Evolutionary conservation across 768 basidiomycete genomes (phyloP).

Genomic region (Pleurotus citrinopileatus): DNA sequence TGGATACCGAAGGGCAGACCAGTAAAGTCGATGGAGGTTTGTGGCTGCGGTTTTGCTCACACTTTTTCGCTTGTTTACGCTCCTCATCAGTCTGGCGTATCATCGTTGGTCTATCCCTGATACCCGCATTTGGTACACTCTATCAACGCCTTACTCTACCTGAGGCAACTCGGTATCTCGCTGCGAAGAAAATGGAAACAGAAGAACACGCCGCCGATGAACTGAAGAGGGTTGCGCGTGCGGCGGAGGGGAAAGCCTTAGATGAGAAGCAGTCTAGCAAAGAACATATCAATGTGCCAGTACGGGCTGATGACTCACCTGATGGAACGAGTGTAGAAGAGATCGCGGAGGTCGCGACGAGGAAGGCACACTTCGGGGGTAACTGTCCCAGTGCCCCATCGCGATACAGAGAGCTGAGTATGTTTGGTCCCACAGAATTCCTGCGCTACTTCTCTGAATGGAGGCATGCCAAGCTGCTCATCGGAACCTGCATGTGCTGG

Average conservation of each 20-base stretch:
- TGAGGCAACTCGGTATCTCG: constrained; percentile 58
- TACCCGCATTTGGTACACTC: constrained; percentile 72
- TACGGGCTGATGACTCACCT: background rate
- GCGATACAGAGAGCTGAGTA: background rate
- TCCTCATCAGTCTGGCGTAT: constrained; percentile 62
- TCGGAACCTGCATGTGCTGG: constrained; percentile 71
- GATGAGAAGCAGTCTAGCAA: constrained; percentile 13
- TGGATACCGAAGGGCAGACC: constrained; percentile 55
- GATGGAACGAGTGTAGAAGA: background rate
- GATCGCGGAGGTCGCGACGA: constrained; percentile 24
- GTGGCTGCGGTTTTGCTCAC: constrained; percentile 17
- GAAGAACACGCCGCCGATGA: constrained; percentile 25
- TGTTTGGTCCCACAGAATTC: constrained; percentile 44
- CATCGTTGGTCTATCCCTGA: constrained; percentile 61
- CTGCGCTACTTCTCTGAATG: constrained; percentile 67
- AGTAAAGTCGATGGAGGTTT: constrained; percentile 72
- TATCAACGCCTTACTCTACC: constrained; percentile 76
- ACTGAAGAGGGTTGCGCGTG: constrained; percentile 32
- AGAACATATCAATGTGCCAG: background rate
- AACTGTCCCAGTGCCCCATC: background rate
- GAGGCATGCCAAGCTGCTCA: constrained; percentile 62
- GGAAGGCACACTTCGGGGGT: constrained; percentile 55
- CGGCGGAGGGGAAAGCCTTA: constrained; percentile 22
- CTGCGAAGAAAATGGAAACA: constrained; percentile 33
- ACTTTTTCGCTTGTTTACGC: background rate